These are phyloP conservation scores for Tilletia caries DNA, from an alignment of 1,284 basidiomycete species.

Conservation along the genomic window DNA sequence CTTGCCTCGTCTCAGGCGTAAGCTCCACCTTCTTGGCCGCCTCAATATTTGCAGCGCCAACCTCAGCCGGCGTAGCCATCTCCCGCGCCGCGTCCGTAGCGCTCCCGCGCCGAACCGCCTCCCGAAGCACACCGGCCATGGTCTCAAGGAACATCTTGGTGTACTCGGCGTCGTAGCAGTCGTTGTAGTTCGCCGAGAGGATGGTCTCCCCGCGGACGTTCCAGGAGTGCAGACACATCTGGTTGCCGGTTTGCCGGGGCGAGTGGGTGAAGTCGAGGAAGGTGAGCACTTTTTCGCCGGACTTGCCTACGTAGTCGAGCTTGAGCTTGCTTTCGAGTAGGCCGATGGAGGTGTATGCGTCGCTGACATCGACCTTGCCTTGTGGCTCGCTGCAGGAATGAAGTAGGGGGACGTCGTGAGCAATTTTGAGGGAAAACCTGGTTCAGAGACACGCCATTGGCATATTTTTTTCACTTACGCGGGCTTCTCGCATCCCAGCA, in stretches of 20 bases:
- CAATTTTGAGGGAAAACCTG: too few relatives aligned
- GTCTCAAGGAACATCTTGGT: neutral
- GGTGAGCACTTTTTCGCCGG: neutral
- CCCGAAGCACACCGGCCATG: neutral
- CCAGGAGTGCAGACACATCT: slow-evolving; percentile 13
- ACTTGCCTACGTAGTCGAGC: neutral
- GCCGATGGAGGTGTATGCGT: slow-evolving; percentile 16
- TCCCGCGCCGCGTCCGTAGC: neutral
- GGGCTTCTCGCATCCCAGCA: slow-evolving; percentile 12
- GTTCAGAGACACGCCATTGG: neutral
- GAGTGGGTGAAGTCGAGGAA: slow-evolving; percentile 8
- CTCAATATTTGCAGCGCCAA: neutral
- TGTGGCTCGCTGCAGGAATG: neutral
- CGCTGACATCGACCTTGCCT: neutral
- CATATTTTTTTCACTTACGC: neutral
- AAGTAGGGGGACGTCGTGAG: neutral
- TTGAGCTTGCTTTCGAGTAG: slow-evolving; percentile 9
- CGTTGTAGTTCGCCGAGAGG: slow-evolving; percentile 12
- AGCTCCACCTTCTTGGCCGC: neutral
- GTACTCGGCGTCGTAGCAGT: slow-evolving; percentile 12
- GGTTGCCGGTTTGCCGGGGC: neutral
- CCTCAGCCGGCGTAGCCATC: slow-evolving; percentile 2
- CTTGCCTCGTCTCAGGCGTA: neutral
- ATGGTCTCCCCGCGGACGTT: neutral
- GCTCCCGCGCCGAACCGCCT: neutral